Conservation (phyloP, 805 yeast species). For the Kluyveromyces wickerhamii region DNA sequence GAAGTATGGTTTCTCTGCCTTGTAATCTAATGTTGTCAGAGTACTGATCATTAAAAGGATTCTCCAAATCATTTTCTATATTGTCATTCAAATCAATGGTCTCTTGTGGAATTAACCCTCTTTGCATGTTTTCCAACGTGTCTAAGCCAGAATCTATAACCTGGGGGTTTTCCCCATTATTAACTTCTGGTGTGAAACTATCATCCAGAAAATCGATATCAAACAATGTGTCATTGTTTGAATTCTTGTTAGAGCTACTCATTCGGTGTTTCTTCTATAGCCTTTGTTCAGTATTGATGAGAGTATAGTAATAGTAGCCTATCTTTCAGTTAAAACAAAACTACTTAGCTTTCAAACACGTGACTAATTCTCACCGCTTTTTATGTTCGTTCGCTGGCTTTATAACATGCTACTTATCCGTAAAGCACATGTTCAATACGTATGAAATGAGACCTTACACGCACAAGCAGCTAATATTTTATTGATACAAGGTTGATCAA, state of each 20-base stretch:
- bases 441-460: too few relatives aligned
- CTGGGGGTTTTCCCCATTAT: slow-evolving; percentile 3
- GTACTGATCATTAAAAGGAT: slow-evolving; percentile 18
- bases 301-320: too few relatives aligned
- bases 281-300: too few relatives aligned
- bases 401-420: too few relatives aligned
- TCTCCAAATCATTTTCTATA: slow-evolving; percentile 32
- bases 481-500: too few relatives aligned
- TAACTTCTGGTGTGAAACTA: slow-evolving; percentile 9
- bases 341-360: too few relatives aligned
- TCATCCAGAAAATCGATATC: slow-evolving; percentile 34
- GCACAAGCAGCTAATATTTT: too few relatives aligned
- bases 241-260: slow-evolving; percentile 1
- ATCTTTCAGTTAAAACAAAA: too few relatives aligned
- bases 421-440: too few relatives aligned
- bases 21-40: slow-evolving; percentile 5
- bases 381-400: too few relatives aligned
- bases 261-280: too few relatives aligned
- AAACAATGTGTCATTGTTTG: slow-evolving; percentile 29
- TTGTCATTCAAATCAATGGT: slow-evolving; percentile 29
- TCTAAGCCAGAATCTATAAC: slow-evolving; percentile 12
- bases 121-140: slow-evolving; percentile 16
- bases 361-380: too few relatives aligned
- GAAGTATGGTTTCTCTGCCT: not conserved
- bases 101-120: slow-evolving; percentile 28